phyloP scores from a whole-genome alignment of 2,329 filamentous ascomycete genomes.

The Cladobotryum protrusum region DNA sequence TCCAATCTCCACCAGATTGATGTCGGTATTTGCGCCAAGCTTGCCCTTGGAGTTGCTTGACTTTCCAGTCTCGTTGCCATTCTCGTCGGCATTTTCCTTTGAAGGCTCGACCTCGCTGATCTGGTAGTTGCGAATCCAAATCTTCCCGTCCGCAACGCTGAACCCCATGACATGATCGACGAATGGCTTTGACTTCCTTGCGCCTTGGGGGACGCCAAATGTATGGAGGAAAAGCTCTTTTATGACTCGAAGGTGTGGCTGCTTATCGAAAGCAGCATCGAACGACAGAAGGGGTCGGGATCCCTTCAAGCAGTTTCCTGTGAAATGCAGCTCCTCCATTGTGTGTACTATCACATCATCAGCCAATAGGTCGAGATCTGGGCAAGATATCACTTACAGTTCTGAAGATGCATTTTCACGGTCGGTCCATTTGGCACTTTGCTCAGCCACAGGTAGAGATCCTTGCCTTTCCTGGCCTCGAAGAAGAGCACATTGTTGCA shows the following conservation, averaged over 20 bases:
- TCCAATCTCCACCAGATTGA: constrained; percentile 86
- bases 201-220: constrained; percentile 85
- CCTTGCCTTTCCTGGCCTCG: constrained; percentile 88
- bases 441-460: constrained; percentile 89
- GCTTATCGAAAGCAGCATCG: constrained; percentile 75
- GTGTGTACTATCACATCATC: constrained; percentile 64
- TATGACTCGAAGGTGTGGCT: constrained; percentile 74
- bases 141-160: constrained; percentile 83
- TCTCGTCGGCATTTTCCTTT: constrained; percentile 35
- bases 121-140: constrained; percentile 95
- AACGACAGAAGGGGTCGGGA: constrained; percentile 88
- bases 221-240: constrained; percentile 86
- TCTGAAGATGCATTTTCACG: constrained; percentile 69
- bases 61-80: constrained; percentile 38
- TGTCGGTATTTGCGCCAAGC: constrained; percentile 58
- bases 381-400: constrained; percentile 42
- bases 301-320: constrained; percentile 93
- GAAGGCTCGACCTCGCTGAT: constrained; percentile 74
- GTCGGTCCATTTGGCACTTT: constrained; percentile 71
- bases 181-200: constrained; percentile 90
- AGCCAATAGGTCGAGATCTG: constrained; percentile 11
- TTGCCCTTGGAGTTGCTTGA: constrained; percentile 32
- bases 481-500: constrained; percentile 95
- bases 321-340: constrained; percentile 95
- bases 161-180: constrained; percentile 93